Percentiles rank a stretch among this genome's conserved stretches.
These are phyloP conservation scores for Fusarium avenaceum DNA, from an alignment of 2,329 filamentous ascomycete genomes.

Conservation along the genomic window DNA sequence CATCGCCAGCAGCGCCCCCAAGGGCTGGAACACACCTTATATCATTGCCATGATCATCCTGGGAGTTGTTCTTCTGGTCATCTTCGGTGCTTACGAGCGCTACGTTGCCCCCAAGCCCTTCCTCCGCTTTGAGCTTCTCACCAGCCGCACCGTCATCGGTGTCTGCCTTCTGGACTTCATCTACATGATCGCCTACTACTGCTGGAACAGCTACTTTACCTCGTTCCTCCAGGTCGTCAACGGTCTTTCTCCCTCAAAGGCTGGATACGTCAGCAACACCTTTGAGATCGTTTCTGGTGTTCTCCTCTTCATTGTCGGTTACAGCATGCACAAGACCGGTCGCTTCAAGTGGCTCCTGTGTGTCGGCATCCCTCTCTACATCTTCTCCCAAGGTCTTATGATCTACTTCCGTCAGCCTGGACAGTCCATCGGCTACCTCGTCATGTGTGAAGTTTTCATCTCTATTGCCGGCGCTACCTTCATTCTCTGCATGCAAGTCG, in stretches of 20 bases:
- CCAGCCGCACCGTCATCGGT: slow-evolving; percentile 63
- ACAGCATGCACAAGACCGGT: slow-evolving; percentile 62
- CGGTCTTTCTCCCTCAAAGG: slow-evolving; percentile 60
- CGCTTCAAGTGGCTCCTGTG: slow-evolving; percentile 65
- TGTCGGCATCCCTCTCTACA: slow-evolving; percentile 66
- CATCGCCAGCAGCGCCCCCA: slow-evolving; percentile 56
- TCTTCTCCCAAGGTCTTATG: slow-evolving; percentile 63
- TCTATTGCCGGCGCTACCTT: slow-evolving; percentile 67
- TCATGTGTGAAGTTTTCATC: slow-evolving; percentile 66
- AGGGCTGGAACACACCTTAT: slow-evolving; percentile 62
- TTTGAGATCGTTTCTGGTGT: slow-evolving; percentile 64
- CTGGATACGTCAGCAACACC: slow-evolving; percentile 63
- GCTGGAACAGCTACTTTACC: slow-evolving; percentile 63
- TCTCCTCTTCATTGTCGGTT: slow-evolving; percentile 61
- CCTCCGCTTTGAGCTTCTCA: slow-evolving; percentile 65
- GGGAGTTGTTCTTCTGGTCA: slow-evolving; percentile 64
- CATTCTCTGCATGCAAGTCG: slow-evolving; percentile 53
- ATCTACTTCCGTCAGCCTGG: slow-evolving; percentile 41
- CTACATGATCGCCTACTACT: slow-evolving; percentile 60
- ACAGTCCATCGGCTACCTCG: slow-evolving; percentile 56
- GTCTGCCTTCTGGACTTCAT: slow-evolving; percentile 58
- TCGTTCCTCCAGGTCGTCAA: slow-evolving; percentile 68
- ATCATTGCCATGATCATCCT: slow-evolving; percentile 70
- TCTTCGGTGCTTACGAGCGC: slow-evolving; percentile 69
- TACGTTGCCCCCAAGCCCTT: slow-evolving; percentile 68